phyloP scores from a whole-genome alignment of 2,329 filamentous ascomycete genomes.

The Atkinsonella texensis region DNA sequence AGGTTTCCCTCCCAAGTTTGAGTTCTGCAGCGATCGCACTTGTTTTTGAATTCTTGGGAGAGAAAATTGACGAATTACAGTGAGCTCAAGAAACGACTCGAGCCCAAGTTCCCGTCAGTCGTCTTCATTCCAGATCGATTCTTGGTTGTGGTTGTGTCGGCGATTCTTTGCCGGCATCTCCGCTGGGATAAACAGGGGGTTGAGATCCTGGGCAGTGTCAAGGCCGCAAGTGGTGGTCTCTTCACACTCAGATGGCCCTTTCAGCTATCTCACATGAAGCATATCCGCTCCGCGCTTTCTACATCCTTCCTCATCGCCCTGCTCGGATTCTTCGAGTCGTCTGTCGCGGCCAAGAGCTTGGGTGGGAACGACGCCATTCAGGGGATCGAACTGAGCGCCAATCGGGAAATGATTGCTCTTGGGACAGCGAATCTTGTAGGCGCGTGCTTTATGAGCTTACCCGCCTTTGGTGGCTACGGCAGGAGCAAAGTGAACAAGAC shows the following conservation, averaged over 20 bases:
- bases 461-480: slow-evolving; percentile 91
- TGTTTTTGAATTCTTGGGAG: neutral
- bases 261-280: slow-evolving; percentile 58
- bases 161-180: slow-evolving; percentile 64
- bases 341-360: slow-evolving; percentile 86
- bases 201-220: slow-evolving; percentile 70
- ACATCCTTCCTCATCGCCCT: slow-evolving; percentile 89
- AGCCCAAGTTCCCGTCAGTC: slow-evolving; percentile 66
- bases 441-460: slow-evolving; percentile 82
- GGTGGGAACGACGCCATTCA: slow-evolving; percentile 59
- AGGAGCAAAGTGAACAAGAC: slow-evolving; percentile 90
- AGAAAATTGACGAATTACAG: slow-evolving; percentile 28
- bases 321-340: slow-evolving; percentile 97
- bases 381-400: slow-evolving; percentile 74
- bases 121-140: slow-evolving; percentile 91
- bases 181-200: slow-evolving; percentile 72
- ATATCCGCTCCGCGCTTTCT: slow-evolving; percentile 76
- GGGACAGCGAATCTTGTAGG: slow-evolving; percentile 86
- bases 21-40: neutral
- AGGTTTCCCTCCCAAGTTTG: slow-evolving; percentile 14
- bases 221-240: slow-evolving; percentile 55
- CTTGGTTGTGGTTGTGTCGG: slow-evolving; percentile 73
- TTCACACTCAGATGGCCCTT: slow-evolving; percentile 87
- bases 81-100: slow-evolving; percentile 67
- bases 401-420: slow-evolving; percentile 84